phyloP scores from a whole-genome alignment of 495 filamentous ascomycete genomes.

The Tuber brumale region DNA sequence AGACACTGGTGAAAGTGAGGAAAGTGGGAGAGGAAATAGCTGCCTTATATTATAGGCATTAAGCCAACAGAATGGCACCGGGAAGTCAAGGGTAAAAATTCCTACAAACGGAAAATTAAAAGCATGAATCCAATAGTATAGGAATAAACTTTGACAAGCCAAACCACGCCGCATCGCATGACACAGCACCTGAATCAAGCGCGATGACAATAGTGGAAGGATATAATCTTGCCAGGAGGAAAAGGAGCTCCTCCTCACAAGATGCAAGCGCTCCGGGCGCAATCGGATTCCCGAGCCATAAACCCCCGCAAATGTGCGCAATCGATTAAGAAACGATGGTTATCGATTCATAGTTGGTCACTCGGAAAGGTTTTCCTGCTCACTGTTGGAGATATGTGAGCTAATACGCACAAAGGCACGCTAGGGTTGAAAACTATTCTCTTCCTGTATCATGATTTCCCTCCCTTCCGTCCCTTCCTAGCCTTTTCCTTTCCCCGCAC shows the following conservation, averaged over 20 bases:
- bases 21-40: not conserved
- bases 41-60: not conserved
- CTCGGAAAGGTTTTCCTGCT: not conserved
- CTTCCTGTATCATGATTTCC: too few species aligned
- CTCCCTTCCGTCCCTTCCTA: too few species aligned
- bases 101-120: not conserved
- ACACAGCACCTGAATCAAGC: not conserved
- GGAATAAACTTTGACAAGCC: not conserved
- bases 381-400: not conserved
- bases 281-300: not conserved
- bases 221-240: not conserved
- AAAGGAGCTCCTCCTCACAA: not conserved
- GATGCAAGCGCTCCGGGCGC: not conserved
- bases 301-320: not conserved
- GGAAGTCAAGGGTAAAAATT: not conserved
- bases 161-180: not conserved
- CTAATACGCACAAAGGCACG: too few species aligned
- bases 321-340: not conserved
- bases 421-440: too few species aligned
- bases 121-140: not conserved
- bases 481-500: too few species aligned
- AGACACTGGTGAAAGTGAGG: not conserved
- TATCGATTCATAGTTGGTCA: not conserved
- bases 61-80: not conserved
- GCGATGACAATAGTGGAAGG: not conserved